Percentiles rank a stretch among this genome's conserved stretches.
Conservation (phyloP, 148 eudicot genomes). For the Dianthus caryophyllus region DNA sequence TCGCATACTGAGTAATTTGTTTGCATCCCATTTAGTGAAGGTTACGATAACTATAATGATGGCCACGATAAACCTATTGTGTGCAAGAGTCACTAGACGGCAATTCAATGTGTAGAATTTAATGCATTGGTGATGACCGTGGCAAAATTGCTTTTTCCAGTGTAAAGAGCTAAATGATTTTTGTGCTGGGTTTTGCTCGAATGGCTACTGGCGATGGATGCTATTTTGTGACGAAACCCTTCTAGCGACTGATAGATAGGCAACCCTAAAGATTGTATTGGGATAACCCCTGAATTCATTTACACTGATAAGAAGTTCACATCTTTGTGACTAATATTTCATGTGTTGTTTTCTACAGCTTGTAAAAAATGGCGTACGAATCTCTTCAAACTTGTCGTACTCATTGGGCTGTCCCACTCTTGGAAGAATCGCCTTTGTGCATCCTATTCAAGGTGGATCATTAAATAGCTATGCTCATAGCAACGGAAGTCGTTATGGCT, state of each 20-base stretch:
- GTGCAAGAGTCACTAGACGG: too few species aligned
- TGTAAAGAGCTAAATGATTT: neutral
- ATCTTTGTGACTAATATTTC: neutral
- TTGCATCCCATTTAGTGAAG: too few species aligned
- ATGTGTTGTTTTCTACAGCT: slow-evolving; percentile 42
- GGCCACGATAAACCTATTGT: too few species aligned
- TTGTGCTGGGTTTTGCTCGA: neutral
- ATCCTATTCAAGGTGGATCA: slow-evolving; percentile 44
- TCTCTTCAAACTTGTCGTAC: slow-evolving; percentile 61
- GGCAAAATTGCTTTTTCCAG: too few species aligned
- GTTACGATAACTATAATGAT: too few species aligned
- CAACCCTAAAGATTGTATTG: neutral
- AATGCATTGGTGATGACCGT: too few species aligned
- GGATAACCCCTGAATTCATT: neutral
- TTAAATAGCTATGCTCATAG: slow-evolving; percentile 23
- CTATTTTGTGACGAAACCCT: neutral
- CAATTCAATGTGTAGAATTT: too few species aligned
- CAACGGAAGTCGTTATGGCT: slow-evolving; percentile 28
- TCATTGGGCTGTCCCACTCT: slow-evolving; percentile 65
- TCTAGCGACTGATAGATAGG: neutral
- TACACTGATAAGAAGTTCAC: neutral
- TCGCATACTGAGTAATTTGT: too few species aligned
- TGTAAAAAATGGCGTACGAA: slow-evolving; percentile 55
- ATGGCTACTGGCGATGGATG: neutral
- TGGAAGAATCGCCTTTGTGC: slow-evolving; percentile 61